phyloP scores from a whole-genome alignment of 495 filamentous ascomycete species.

The Sordaria brevicollis region DNA sequence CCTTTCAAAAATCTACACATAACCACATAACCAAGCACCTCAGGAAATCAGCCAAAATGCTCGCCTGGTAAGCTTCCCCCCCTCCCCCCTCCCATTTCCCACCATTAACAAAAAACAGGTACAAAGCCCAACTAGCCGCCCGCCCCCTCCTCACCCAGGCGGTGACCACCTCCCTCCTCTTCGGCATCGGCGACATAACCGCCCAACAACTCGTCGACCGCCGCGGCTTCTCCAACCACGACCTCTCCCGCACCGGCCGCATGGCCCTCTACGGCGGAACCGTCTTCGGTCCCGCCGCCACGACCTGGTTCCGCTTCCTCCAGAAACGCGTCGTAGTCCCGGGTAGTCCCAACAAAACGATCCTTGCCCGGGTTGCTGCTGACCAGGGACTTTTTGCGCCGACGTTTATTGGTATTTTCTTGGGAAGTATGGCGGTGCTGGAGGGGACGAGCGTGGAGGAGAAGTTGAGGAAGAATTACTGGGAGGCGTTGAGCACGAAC shows the following conservation, averaged over 20 bases:
- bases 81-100: not conserved
- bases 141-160: slow-evolving; percentile 82
- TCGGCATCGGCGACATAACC: slow-evolving; percentile 80
- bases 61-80: not conserved
- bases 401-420: slow-evolving; percentile 68
- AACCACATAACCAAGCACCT: not conserved
- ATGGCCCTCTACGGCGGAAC: slow-evolving; percentile 90
- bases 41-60: not conserved
- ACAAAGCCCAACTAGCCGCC: slow-evolving; percentile 70
- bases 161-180: slow-evolving; percentile 77
- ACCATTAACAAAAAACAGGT: slow-evolving; percentile 44
- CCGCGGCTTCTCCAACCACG: slow-evolving; percentile 67
- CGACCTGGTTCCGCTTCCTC: slow-evolving; percentile 72
- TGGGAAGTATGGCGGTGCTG: slow-evolving; percentile 77
- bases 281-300: slow-evolving; percentile 85
- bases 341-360: slow-evolving; percentile 51
- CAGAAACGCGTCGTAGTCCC: slow-evolving; percentile 56
- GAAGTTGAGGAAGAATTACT: slow-evolving; percentile 61
- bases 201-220: slow-evolving; percentile 93
- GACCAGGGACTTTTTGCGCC: slow-evolving; percentile 88
- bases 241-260: slow-evolving; percentile 67
- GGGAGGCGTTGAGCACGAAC: slow-evolving; percentile 64
- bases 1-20: not conserved
- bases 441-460: slow-evolving; percentile 64
- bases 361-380: slow-evolving; percentile 65